phyloP scores from a whole-genome alignment of 2,329 filamentous ascomycete species.

The Plectosphaerella plurivora region DNA sequence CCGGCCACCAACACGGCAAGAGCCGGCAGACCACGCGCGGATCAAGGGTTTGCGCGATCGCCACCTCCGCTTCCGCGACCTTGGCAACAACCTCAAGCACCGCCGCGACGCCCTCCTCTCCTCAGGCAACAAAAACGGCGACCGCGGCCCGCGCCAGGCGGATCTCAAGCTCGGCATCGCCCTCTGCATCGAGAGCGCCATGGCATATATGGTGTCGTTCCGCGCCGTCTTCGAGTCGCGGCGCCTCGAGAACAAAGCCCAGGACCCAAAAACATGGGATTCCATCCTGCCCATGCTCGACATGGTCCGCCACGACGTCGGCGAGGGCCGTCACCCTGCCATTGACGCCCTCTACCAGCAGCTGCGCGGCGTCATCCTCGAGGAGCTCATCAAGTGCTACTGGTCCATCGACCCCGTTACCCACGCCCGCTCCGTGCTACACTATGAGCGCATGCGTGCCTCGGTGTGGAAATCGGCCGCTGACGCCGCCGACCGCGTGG shows the following conservation, averaged over 20 bases:
- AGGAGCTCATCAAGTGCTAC: slow-evolving; percentile 38
- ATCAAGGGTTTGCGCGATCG: slow-evolving; percentile 26
- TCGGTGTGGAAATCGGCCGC: slow-evolving; percentile 22
- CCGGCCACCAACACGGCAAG: slow-evolving; percentile 21
- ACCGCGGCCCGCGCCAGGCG: slow-evolving; percentile 13
- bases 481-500: slow-evolving; percentile 24
- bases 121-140: slow-evolving; percentile 14
- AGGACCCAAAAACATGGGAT: slow-evolving; percentile 36
- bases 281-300: slow-evolving; percentile 40
- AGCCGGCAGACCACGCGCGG: slow-evolving; percentile 20
- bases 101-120: slow-evolving; percentile 38
- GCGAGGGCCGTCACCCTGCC: slow-evolving; percentile 21
- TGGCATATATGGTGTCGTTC: slow-evolving; percentile 51
- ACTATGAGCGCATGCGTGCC: slow-evolving; percentile 19
- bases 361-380: slow-evolving; percentile 38
- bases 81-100: slow-evolving; percentile 51
- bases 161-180: slow-evolving; percentile 36
- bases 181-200: slow-evolving; percentile 43
- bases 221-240: slow-evolving; percentile 42
- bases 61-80: slow-evolving; percentile 27
- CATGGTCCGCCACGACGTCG: slow-evolving; percentile 33
- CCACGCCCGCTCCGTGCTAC: slow-evolving; percentile 13
- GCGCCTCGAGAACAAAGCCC: slow-evolving; percentile 35
- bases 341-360: slow-evolving; percentile 37
- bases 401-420: slow-evolving; percentile 19